Evolutionary conservation across 331 rosid species (phyloP).

Genomic region (Saraca asoca): DNA sequence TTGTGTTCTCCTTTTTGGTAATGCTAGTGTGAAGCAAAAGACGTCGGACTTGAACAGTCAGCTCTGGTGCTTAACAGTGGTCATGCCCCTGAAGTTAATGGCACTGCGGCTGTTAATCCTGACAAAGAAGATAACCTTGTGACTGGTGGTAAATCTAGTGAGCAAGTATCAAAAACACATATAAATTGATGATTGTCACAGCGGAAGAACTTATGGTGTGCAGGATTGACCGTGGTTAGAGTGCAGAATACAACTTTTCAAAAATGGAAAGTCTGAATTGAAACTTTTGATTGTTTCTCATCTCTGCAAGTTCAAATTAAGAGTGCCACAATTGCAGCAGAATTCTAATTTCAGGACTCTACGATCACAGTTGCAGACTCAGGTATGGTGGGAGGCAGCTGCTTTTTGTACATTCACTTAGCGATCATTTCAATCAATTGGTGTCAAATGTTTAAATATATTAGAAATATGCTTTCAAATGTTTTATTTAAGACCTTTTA

Average conservation of each 20-base stretch:
- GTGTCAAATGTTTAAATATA: conserved; percentile 21
- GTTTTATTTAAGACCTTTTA: conserved; percentile 27
- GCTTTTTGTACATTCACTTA: conserved; percentile 58
- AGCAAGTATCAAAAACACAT: conserved; percentile 30
- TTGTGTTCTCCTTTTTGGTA: conserved; percentile 28
- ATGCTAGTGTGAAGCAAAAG: conserved; percentile 51
- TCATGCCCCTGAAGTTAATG: conserved; percentile 43
- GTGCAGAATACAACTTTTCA: conserved; percentile 29
- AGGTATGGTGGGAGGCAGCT: conserved; percentile 39
- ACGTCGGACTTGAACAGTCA: conserved; percentile 47
- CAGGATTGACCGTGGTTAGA: conserved; percentile 51
- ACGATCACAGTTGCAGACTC: conserved; percentile 40
- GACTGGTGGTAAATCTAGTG: conserved; percentile 45
- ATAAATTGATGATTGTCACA: conserved; percentile 15
- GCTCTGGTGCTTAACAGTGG: conserved; percentile 43
- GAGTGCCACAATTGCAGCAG: conserved; percentile 32
- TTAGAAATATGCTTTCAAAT: conserved; percentile 30
- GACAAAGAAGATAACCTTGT: conserved; percentile 42
- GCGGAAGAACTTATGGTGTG: conserved; percentile 27
- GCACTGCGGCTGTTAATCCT: conserved; percentile 45
- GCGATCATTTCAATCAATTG: conserved; percentile 37
- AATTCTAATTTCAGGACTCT: conserved; percentile 39
- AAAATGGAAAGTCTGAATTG: conserved; percentile 39
- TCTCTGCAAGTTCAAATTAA: conserved; percentile 36
- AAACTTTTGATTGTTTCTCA: conserved; percentile 41